These are phyloP conservation scores for Coffea canephora DNA, from an alignment of 257 asterid genomes.

Conservation along the genomic window DNA sequence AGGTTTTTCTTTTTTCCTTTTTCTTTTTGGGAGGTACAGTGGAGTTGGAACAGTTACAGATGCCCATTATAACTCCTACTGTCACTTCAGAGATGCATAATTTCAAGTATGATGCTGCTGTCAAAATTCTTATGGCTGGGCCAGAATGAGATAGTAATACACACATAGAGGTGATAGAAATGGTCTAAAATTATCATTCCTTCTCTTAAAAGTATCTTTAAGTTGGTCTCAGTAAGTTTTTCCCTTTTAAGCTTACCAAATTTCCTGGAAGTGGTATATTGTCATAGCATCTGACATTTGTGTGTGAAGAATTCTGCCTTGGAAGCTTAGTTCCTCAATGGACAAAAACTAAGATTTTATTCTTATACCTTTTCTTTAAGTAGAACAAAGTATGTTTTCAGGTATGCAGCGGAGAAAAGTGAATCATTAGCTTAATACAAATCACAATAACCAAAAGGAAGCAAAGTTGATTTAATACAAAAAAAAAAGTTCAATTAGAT, in stretches of 20 bases:
- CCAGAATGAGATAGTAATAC: neutral
- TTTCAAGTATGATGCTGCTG: neutral
- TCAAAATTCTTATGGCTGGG: neutral
- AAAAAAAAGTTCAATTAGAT: neutral
- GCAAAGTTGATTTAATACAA: neutral
- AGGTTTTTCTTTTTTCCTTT: neutral
- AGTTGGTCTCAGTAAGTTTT: neutral
- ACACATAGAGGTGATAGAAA: neutral
- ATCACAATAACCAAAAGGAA: neutral
- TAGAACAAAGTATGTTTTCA: neutral
- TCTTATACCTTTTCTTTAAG: constrained; percentile 21
- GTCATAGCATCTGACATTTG: neutral
- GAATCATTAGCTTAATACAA: neutral
- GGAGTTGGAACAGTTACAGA: neutral
- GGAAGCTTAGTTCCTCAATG: neutral
- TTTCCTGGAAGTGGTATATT: neutral
- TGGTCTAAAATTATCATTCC: neutral
- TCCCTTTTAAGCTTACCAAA: neutral
- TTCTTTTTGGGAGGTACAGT: neutral
- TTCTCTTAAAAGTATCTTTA: neutral
- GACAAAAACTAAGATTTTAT: neutral
- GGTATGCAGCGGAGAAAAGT: neutral
- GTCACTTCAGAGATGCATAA: neutral
- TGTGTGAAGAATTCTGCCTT: neutral
- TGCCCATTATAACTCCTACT: neutral